Conservation (phyloP, 2,329 filamentous ascomycete species). For the Talaromyces sp. region DNA sequence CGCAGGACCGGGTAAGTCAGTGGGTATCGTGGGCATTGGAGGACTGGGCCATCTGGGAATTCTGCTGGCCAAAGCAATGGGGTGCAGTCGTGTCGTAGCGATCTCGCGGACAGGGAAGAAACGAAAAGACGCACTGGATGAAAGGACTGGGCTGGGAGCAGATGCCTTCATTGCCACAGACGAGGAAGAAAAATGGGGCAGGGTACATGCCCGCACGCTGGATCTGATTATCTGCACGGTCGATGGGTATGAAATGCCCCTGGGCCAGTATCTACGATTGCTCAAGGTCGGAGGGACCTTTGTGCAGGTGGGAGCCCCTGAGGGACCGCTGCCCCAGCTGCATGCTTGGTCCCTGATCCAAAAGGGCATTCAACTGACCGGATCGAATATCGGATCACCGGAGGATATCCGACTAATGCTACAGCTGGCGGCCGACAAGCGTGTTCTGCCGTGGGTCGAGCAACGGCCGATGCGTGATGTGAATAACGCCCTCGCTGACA, state of each 20-base stretch:
- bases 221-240: slow-evolving; percentile 57
- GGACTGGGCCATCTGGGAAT: slow-evolving; percentile 68
- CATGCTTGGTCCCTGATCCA: slow-evolving; percentile 54
- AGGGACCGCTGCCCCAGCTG: slow-evolving; percentile 51
- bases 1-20: slow-evolving; percentile 62
- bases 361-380: slow-evolving; percentile 51
- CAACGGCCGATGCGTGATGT: slow-evolving; percentile 37
- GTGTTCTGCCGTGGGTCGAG: slow-evolving; percentile 40
- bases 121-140: slow-evolving; percentile 42
- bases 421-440: slow-evolving; percentile 36
- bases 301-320: slow-evolving; percentile 63
- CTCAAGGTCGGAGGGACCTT: slow-evolving; percentile 57
- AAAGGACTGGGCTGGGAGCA: slow-evolving; percentile 45
- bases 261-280: slow-evolving; percentile 57
- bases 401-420: slow-evolving; percentile 43
- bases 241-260: slow-evolving; percentile 57
- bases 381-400: slow-evolving; percentile 40
- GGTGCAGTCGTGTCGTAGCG: slow-evolving; percentile 57
- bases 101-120: slow-evolving; percentile 51
- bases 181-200: slow-evolving; percentile 52
- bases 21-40: slow-evolving; percentile 66
- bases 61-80: slow-evolving; percentile 65
- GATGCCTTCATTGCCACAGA: slow-evolving; percentile 53
- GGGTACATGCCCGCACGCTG: slow-evolving; percentile 42
- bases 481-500: slow-evolving; percentile 39